Percentiles rank a stretch among this genome's conserved stretches.
Evolutionary conservation across 1,284 basidiomycete species (phyloP).

Genomic region (Apiotrichum sp.): DNA sequence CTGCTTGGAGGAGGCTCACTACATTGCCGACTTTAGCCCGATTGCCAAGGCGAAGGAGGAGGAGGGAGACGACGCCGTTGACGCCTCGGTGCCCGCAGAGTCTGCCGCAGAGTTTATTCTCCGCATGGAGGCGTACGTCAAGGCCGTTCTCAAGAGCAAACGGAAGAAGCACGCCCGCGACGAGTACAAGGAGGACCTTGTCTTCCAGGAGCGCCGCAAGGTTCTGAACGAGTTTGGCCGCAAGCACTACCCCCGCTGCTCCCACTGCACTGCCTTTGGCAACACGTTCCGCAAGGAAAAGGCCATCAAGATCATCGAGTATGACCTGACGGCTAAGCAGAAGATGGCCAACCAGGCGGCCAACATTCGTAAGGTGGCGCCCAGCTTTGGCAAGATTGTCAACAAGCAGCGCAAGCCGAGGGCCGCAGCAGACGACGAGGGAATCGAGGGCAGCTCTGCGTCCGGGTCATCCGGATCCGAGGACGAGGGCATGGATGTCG

Average conservation of each 20-base stretch:
- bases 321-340: conserved; percentile 76
- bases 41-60: conserved; percentile 34
- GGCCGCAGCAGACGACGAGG: conserved; percentile 39
- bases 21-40: conserved; percentile 59
- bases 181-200: conserved; percentile 79
- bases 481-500: conserved; percentile 45
- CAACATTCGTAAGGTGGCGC: conserved; percentile 42
- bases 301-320: conserved; percentile 89
- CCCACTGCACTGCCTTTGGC: conserved; percentile 73
- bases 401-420: conserved; percentile 45
- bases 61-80: conserved; percentile 47
- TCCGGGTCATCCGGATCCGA: conserved; percentile 53
- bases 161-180: conserved; percentile 60
- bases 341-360: conserved; percentile 58
- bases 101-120: conserved; percentile 61
- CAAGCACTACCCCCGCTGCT: conserved; percentile 64
- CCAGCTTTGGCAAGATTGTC: conserved; percentile 47
- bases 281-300: conserved; percentile 78
- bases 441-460: conserved; percentile 26
- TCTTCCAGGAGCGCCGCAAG: conserved; percentile 81
- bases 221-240: conserved; percentile 72
- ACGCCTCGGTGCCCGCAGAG: conserved; percentile 41
- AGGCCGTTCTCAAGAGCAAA: conserved; percentile 57
- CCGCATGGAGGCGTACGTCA: conserved; percentile 68
- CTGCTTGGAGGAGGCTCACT: conserved; percentile 72